A percentile compares a stretch with the other conserved stretches of the same genome.
Evolutionary conservation across 176 grass and related monocot genomes (phyloP).

Genomic region (Thalia dealbata): DNA sequence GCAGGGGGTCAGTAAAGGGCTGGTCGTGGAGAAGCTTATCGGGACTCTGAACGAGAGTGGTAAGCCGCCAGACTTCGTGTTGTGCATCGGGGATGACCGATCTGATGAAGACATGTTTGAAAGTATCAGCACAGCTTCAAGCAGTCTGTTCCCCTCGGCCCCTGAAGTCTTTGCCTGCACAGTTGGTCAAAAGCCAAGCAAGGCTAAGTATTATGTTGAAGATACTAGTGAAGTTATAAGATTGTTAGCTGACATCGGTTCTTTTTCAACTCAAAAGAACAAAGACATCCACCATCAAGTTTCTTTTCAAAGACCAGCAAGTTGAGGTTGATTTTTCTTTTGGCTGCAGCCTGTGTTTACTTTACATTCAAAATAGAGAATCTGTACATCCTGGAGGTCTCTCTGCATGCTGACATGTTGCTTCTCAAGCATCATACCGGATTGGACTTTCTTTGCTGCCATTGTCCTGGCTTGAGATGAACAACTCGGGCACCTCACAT

Average conservation of each 20-base stretch:
- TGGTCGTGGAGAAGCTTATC: conserved; percentile 71
- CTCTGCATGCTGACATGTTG: neutral
- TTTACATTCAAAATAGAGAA: neutral
- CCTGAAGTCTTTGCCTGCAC: conserved; percentile 80
- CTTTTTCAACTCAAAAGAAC: conserved; percentile 14
- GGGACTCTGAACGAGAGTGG: conserved; percentile 30
- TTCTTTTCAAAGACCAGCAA: conserved; percentile 28
- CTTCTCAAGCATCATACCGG: too few species aligned
- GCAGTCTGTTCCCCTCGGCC: conserved; percentile 20
- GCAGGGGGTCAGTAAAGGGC: conserved; percentile 74
- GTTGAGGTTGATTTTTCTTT: conserved; percentile 29
- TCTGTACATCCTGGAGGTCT: neutral
- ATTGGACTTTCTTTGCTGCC: too few species aligned
- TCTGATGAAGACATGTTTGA: conserved; percentile 99
- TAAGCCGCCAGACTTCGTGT: conserved; percentile 54
- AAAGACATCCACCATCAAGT: conserved; percentile 19
- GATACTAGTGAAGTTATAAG: conserved; percentile 66
- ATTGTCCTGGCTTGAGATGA: too few species aligned
- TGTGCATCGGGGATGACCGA: conserved; percentile 76
- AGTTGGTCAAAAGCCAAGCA: conserved; percentile 89
- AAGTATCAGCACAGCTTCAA: conserved; percentile 45
- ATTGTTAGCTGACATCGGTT: conserved; percentile 42
- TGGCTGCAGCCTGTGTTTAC: neutral
- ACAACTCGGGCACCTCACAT: too few species aligned
- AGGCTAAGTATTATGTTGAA: conserved; percentile 84